A percentile compares a stretch with the other conserved stretches of the same genome.
These are phyloP conservation scores for Melampsora americana DNA, from an alignment of 1,284 basidiomycete species.

Conservation along the genomic window DNA sequence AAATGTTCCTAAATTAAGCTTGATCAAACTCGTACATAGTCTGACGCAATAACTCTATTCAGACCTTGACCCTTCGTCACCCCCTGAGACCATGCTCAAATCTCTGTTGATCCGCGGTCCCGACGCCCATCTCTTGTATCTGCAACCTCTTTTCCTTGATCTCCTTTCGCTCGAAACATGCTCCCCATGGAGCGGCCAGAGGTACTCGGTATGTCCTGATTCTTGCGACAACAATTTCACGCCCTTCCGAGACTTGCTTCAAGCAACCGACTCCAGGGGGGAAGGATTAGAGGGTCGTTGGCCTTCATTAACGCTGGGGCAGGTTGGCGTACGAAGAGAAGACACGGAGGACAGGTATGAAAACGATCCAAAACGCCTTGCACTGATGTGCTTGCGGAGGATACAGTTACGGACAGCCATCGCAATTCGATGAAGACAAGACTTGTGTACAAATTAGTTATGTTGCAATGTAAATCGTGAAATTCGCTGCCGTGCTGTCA, in stretches of 20 bases:
- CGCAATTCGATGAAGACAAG: neutral
- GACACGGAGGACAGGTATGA: neutral
- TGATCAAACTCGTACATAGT: neutral
- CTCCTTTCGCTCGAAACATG: slow-evolving; percentile 55
- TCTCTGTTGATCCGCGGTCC: slow-evolving; percentile 69
- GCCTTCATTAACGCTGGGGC: slow-evolving; percentile 18
- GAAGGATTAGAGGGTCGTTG: slow-evolving; percentile 21
- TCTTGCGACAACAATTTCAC: slow-evolving; percentile 5
- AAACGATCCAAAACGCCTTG: neutral
- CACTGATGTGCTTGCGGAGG: slow-evolving; percentile 3
- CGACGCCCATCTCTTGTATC: slow-evolving; percentile 75
- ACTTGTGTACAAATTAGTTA: too few relatives aligned
- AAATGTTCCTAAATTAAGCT: neutral
- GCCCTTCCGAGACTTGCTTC: slow-evolving; percentile 28
- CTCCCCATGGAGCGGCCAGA: neutral
- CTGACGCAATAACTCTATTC: neutral
- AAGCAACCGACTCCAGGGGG: slow-evolving; percentile 11
- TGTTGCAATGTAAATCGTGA: too few relatives aligned
- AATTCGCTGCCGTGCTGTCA: too few relatives aligned
- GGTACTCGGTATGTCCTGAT: neutral
- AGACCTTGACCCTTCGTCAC: slow-evolving; percentile 59
- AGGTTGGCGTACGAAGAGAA: slow-evolving; percentile 9
- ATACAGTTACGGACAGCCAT: slow-evolving; percentile 1
- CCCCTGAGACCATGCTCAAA: slow-evolving; percentile 62
- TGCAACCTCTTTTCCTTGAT: slow-evolving; percentile 73